Percentiles rank a stretch among this genome's conserved stretches.
These are phyloP conservation scores for Knoxia roxburghii DNA, from an alignment of 257 asterid species.

Conservation along the genomic window DNA sequence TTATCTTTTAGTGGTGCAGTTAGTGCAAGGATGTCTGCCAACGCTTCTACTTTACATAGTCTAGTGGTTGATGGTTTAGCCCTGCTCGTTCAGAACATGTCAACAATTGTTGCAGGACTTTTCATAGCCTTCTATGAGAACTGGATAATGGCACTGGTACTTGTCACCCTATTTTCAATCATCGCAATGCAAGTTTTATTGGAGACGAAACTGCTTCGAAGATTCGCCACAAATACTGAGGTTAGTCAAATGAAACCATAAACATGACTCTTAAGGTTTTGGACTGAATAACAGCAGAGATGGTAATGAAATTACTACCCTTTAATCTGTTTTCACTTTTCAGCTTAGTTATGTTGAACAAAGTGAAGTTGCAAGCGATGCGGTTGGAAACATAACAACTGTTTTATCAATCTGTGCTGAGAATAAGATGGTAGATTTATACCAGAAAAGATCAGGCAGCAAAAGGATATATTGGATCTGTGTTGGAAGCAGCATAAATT, in stretches of 20 bases:
- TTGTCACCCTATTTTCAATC: slow-evolving; percentile 18
- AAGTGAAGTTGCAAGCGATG: slow-evolving; percentile 28
- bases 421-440: slow-evolving; percentile 23
- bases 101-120: slow-evolving; percentile 26
- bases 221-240: slow-evolving; percentile 16
- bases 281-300: neutral
- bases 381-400: slow-evolving; percentile 24
- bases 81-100: slow-evolving; percentile 25
- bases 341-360: slow-evolving; percentile 23
- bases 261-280: neutral
- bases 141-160: slow-evolving; percentile 22
- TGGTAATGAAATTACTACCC: neutral
- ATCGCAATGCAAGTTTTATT: slow-evolving; percentile 15
- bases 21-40: slow-evolving; percentile 27
- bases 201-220: slow-evolving; percentile 14
- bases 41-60: slow-evolving; percentile 21
- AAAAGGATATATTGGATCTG: slow-evolving; percentile 16
- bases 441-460: slow-evolving; percentile 20
- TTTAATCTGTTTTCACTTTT: neutral
- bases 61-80: slow-evolving; percentile 23
- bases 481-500: slow-evolving; percentile 19
- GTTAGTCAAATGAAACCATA: slow-evolving; percentile 3
- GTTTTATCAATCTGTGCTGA: slow-evolving; percentile 32
- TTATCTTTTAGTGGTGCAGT: slow-evolving; percentile 26
- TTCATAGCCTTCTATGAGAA: slow-evolving; percentile 27